Conservation (phyloP, 495 filamentous ascomycete species). For the Tuber aestivum region DNA sequence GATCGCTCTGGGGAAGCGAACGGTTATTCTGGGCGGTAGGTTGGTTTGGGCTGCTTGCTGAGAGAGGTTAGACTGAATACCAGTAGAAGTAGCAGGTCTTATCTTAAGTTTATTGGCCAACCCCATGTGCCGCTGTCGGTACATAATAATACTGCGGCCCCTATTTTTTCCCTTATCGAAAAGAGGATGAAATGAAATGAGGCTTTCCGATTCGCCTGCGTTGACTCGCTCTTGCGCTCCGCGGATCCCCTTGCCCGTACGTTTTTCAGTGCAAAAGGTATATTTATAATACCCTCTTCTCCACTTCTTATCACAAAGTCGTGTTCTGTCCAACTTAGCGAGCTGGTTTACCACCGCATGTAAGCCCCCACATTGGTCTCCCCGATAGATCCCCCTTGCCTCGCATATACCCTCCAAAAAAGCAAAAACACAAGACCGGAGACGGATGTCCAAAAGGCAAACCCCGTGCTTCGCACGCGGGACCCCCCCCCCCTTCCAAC, state of each 20-base stretch:
- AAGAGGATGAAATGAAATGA: neutral
- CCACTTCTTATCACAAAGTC: neutral
- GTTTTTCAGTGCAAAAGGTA: slow-evolving; percentile 2
- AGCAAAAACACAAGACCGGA: neutral
- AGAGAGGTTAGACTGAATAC: slow-evolving; percentile 1
- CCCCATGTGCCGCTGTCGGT: neutral
- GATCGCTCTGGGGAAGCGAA: neutral
- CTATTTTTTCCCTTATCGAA: slow-evolving; percentile 1
- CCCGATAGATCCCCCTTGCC: neutral
- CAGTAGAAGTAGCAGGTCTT: neutral
- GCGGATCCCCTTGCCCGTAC: neutral
- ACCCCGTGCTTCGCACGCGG: neutral
- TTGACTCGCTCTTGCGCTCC: neutral
- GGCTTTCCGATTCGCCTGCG: neutral
- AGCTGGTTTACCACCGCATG: neutral
- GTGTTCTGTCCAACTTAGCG: neutral
- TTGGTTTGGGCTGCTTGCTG: neutral
- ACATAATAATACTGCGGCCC: neutral
- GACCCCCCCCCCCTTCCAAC: no score
- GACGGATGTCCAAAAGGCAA: neutral
- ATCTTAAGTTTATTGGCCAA: neutral
- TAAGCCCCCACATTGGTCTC: slow-evolving; percentile 1
- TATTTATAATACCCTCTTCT: neutral
- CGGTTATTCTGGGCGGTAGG: neutral
- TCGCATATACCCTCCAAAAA: neutral